Conservation (phyloP, 768 basidiomycete genomes). For the Rhodotorula paludigena region DNA sequence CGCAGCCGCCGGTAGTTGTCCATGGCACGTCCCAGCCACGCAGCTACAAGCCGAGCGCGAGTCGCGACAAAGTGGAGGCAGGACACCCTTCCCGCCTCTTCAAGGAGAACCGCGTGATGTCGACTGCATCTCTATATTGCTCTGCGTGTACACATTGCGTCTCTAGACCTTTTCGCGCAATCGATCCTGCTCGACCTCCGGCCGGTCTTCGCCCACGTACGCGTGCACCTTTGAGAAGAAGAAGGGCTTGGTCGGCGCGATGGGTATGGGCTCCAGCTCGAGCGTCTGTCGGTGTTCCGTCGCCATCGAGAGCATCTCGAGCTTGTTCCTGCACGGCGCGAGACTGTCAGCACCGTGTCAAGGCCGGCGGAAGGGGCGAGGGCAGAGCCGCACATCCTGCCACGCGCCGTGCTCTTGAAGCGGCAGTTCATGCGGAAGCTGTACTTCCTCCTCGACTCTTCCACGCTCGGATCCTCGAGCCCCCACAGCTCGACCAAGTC, state of each 20-base stretch:
- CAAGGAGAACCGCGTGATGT: too few relatives aligned
- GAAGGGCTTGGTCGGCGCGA: conserved; percentile 38
- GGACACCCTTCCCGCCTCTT: too few relatives aligned
- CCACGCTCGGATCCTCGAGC: conserved; percentile 28
- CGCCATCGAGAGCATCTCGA: conserved; percentile 38
- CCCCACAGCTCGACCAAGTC: conserved; percentile 34
- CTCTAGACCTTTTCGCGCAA: neutral
- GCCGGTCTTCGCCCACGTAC: conserved; percentile 33
- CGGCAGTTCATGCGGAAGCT: conserved; percentile 33
- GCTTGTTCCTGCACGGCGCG: conserved; percentile 39
- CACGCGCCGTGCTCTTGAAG: conserved; percentile 37
- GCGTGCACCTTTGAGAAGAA: conserved; percentile 40
- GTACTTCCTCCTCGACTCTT: conserved; percentile 33
- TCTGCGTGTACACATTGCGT: too few relatives aligned
- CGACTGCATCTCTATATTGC: too few relatives aligned
- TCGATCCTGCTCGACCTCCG: neutral
- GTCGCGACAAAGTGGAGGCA: too few relatives aligned
- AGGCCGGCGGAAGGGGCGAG: too few relatives aligned
- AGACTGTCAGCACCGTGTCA: neutral
- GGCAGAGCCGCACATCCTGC: conserved; percentile 40
- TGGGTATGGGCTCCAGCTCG: conserved; percentile 36
- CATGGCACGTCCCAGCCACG: neutral
- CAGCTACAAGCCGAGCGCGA: neutral
- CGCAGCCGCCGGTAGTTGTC: neutral
- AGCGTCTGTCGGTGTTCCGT: conserved; percentile 32